phyloP scores from a whole-genome alignment of 352 stramenopile species.

The Pythium volutum region DNA sequence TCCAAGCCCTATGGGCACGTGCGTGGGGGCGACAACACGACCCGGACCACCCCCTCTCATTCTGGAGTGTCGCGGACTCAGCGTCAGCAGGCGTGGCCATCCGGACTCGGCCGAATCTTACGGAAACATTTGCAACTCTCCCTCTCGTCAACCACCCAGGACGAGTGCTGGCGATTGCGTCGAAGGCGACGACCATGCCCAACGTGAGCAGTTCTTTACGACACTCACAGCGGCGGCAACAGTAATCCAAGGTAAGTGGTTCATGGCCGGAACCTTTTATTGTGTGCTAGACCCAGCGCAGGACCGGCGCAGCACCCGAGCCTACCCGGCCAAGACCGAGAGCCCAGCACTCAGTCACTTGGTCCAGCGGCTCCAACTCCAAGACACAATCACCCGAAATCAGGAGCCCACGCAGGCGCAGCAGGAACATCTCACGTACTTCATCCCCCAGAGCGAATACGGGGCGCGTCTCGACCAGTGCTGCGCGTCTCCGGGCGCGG shows the following conservation, averaged over 20 bases:
- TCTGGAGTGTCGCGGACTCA: background rate
- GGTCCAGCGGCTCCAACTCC: too few species aligned
- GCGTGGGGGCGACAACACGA: background rate
- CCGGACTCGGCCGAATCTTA: background rate
- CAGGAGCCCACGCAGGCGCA: too few species aligned
- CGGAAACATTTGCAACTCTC: too few species aligned
- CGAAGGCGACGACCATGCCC: background rate
- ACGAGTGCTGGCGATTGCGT: background rate
- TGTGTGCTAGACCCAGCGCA: background rate
- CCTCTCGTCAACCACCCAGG: background rate
- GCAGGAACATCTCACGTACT: too few species aligned
- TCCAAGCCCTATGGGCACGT: background rate
- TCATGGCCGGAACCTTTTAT: conserved; percentile 1
- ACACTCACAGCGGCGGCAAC: background rate
- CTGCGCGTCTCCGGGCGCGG: too few species aligned
- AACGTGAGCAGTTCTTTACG: background rate
- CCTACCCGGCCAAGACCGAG: too few species aligned
- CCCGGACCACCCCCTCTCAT: background rate
- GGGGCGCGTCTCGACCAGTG: too few species aligned
- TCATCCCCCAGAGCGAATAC: too few species aligned
- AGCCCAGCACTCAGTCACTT: too few species aligned
- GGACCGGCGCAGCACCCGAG: too few species aligned
- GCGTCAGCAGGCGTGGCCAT: background rate
- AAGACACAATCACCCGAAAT: too few species aligned
- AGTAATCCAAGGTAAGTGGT: background rate